Conservation (phyloP, 2,329 filamentous ascomycete genomes). For the Penicillium occitanis region DNA sequence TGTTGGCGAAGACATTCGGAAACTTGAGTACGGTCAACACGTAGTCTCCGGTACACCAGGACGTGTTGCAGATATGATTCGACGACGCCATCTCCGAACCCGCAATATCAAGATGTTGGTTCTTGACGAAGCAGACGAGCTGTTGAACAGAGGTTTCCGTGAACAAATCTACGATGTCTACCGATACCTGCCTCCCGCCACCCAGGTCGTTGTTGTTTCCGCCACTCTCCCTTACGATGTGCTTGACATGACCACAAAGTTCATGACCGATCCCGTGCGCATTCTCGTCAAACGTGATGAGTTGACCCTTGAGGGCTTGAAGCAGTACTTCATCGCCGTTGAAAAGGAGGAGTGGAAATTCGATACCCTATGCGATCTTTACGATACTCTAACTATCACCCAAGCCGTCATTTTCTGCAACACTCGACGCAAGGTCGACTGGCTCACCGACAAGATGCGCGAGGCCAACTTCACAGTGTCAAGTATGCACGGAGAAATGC, state of each 20-base stretch:
- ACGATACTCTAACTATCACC: conserved; percentile 97
- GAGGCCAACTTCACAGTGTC: conserved; percentile 98
- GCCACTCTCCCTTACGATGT: conserved; percentile 97
- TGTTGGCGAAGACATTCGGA: conserved; percentile 95
- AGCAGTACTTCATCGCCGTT: conserved; percentile 98
- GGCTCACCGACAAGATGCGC: conserved; percentile 98
- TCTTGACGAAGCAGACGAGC: conserved; percentile 72
- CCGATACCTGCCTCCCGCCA: conserved; percentile 91
- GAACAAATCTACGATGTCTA: conserved; percentile 99
- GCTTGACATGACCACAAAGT: conserved; percentile 98
- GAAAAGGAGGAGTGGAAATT: conserved; percentile 99
- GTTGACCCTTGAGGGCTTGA: conserved; percentile 92
- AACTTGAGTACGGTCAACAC: conserved; percentile 96
- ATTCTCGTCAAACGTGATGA: conserved; percentile 99
- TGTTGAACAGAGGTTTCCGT: conserved; percentile 89
- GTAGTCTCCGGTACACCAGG: conserved; percentile 98
- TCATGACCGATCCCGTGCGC: conserved; percentile 97
- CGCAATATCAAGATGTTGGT: conserved; percentile 77
- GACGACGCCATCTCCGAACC: conserved; percentile 69
- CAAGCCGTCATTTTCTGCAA: conserved; percentile 99
- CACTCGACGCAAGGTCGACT: conserved; percentile 97
- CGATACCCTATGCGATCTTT: conserved; percentile 95
- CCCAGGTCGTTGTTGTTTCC: conserved; percentile 96
- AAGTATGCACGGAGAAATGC: conserved; percentile 99
- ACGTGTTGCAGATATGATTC: conserved; percentile 84